phyloP scores from a whole-genome alignment of 2,329 filamentous ascomycete genomes.

The Claviceps sp. region DNA sequence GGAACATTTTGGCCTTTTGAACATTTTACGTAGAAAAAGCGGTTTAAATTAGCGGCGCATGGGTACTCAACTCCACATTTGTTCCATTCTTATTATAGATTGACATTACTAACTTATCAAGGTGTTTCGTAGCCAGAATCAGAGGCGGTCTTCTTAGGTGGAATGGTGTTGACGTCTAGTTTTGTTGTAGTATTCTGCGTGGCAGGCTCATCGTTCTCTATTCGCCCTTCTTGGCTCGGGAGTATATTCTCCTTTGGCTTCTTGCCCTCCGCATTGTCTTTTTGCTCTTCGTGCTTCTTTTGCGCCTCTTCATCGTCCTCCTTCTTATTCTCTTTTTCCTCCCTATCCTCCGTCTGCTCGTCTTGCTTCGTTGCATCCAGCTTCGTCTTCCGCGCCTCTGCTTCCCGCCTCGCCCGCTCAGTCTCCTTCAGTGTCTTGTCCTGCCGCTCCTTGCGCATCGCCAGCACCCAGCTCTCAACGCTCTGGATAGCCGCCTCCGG shows the following conservation, averaged over 20 bases:
- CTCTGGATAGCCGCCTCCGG: conserved; percentile 34
- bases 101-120: too few species aligned
- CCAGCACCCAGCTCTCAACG: conserved; percentile 34
- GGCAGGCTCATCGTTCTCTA: not conserved
- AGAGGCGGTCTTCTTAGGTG: conserved; percentile 16
- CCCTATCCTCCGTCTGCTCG: not conserved
- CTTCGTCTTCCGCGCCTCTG: conserved; percentile 7
- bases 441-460: conserved; percentile 35
- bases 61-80: too few species aligned
- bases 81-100: too few species aligned
- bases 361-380: not conserved
- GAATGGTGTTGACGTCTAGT: not conserved
- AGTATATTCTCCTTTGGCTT: not conserved
- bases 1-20: too few species aligned
- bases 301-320: not conserved
- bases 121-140: conserved; percentile 21
- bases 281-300: not conserved
- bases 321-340: not conserved
- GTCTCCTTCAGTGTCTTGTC: conserved; percentile 22
- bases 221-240: not conserved
- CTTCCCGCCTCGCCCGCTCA: conserved; percentile 11
- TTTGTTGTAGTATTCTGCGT: not conserved
- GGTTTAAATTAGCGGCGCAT: too few species aligned
- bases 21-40: too few species aligned
- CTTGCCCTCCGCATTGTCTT: not conserved